phyloP scores from a whole-genome alignment of 306 rosid genomes.

The Cucumis cinereus region DNA sequence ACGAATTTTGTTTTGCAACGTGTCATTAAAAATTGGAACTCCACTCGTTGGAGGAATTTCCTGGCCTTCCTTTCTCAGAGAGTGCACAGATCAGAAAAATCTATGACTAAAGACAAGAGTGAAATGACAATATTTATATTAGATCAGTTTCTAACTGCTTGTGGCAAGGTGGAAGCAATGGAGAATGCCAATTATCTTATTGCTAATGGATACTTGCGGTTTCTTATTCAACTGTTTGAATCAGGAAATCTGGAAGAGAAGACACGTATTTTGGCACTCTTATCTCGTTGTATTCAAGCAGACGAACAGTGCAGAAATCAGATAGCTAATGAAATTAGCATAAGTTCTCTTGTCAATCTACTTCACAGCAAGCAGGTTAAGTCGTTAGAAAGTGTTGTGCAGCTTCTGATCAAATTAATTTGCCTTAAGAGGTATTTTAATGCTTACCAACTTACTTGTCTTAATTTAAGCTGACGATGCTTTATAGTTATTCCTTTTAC shows the following conservation, averaged over 20 bases:
- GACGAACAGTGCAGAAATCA: constrained; percentile 36
- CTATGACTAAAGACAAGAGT: constrained; percentile 15
- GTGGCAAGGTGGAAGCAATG: constrained; percentile 32
- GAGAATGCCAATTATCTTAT: constrained; percentile 40
- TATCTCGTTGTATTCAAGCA: constrained; percentile 36
- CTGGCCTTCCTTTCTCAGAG: constrained; percentile 34
- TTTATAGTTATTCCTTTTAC: background rate
- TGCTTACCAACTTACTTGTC: background rate
- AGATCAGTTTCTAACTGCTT: constrained; percentile 34
- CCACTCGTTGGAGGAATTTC: constrained; percentile 32
- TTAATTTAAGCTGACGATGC: background rate
- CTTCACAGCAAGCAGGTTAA: constrained; percentile 41
- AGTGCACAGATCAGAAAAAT: constrained; percentile 15
- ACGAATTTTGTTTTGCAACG: constrained; percentile 58
- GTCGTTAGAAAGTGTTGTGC: constrained; percentile 31
- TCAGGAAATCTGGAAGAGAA: constrained; percentile 47
- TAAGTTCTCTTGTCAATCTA: constrained; percentile 42
- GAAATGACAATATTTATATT: constrained; percentile 33
- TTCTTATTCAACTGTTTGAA: constrained; percentile 44
- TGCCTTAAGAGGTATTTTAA: constrained; percentile 34
- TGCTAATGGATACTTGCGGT: constrained; percentile 37
- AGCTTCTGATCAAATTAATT: constrained; percentile 41
- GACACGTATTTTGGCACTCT: constrained; percentile 27
- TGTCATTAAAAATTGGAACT: constrained; percentile 56
- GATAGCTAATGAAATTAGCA: constrained; percentile 38